phyloP scores from a whole-genome alignment of 2,329 filamentous ascomycete species.

The Cladosporium sp. region DNA sequence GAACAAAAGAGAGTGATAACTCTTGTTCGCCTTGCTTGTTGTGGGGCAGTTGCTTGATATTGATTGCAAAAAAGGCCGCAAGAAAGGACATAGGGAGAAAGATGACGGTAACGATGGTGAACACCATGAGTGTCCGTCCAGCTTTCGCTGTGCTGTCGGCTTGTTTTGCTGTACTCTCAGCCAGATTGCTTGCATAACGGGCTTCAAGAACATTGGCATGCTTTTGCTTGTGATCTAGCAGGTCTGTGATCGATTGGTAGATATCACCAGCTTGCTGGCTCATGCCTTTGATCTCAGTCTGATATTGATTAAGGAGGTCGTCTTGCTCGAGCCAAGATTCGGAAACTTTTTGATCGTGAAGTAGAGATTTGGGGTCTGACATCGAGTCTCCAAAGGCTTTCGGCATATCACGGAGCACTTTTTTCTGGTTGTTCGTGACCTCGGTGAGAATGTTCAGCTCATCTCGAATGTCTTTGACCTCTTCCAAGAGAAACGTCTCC shows the following conservation, averaged over 20 bases:
- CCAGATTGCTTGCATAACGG: slow-evolving; percentile 51
- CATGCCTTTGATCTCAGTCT: slow-evolving; percentile 56
- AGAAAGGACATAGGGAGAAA: slow-evolving; percentile 56
- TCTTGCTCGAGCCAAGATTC: not conserved
- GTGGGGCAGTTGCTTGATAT: slow-evolving; percentile 46
- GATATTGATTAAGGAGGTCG: slow-evolving; percentile 19
- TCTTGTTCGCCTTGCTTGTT: not conserved
- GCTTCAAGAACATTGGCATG: slow-evolving; percentile 65
- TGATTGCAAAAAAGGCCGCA: slow-evolving; percentile 53
- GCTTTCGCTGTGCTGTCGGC: slow-evolving; percentile 57
- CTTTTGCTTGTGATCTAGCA: slow-evolving; percentile 66
- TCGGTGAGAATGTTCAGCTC: slow-evolving; percentile 61
- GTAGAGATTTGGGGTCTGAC: slow-evolving; percentile 28
- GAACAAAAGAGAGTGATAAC: not conserved
- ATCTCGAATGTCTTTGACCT: slow-evolving; percentile 65
- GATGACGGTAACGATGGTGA: slow-evolving; percentile 57
- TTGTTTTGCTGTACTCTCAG: not conserved
- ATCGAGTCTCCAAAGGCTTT: slow-evolving; percentile 35
- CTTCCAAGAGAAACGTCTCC: slow-evolving; percentile 58
- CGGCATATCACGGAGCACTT: slow-evolving; percentile 47
- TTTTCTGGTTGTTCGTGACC: slow-evolving; percentile 48
- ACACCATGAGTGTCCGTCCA: slow-evolving; percentile 55
- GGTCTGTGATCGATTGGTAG: slow-evolving; percentile 56
- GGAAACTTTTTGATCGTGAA: not conserved
- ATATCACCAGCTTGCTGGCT: slow-evolving; percentile 58